Percentiles rank a stretch among this genome's conserved stretches.
Evolutionary conservation across 345 rosid species (phyloP).

Genomic region (Cardamine chenopodiifolia): DNA sequence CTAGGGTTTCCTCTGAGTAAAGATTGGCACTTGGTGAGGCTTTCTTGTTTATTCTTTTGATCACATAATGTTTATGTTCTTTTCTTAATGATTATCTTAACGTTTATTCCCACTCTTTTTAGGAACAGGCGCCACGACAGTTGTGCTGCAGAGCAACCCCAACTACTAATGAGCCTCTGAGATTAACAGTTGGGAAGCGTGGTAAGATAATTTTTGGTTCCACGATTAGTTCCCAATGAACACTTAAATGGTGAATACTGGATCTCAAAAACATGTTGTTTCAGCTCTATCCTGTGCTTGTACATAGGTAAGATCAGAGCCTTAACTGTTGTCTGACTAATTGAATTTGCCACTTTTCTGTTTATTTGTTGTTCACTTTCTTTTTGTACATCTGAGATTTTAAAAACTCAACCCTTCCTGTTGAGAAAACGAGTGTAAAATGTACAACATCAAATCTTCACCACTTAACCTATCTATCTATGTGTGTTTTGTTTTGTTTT

Average conservation of each 20-base stretch:
- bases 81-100: slow-evolving; percentile 16
- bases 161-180: slow-evolving; percentile 51
- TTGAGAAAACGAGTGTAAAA: slow-evolving; percentile 41
- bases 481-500: background rate
- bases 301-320: slow-evolving; percentile 40
- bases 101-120: slow-evolving; percentile 2
- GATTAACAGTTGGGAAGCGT: slow-evolving; percentile 72
- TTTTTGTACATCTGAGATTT: slow-evolving; percentile 40
- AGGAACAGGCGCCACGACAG: slow-evolving; percentile 70
- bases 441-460: slow-evolving; percentile 24
- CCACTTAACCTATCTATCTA: slow-evolving; percentile 9
- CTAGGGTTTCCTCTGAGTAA: slow-evolving; percentile 56
- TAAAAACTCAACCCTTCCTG: slow-evolving; percentile 32
- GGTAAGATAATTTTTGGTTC: slow-evolving; percentile 55
- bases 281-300: slow-evolving; percentile 27
- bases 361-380: background rate
- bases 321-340: slow-evolving; percentile 37
- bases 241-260: slow-evolving; percentile 26
- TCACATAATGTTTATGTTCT: background rate
- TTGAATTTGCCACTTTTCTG: slow-evolving; percentile 12
- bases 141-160: slow-evolving; percentile 71
- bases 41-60: slow-evolving; percentile 1
- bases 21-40: slow-evolving; percentile 84
- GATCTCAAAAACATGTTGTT: slow-evolving; percentile 22
- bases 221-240: slow-evolving; percentile 50